Percentiles rank a stretch among this genome's conserved stretches.
Evolutionary conservation across 257 asterid species (phyloP).

Genomic region (Verbena officinalis): DNA sequence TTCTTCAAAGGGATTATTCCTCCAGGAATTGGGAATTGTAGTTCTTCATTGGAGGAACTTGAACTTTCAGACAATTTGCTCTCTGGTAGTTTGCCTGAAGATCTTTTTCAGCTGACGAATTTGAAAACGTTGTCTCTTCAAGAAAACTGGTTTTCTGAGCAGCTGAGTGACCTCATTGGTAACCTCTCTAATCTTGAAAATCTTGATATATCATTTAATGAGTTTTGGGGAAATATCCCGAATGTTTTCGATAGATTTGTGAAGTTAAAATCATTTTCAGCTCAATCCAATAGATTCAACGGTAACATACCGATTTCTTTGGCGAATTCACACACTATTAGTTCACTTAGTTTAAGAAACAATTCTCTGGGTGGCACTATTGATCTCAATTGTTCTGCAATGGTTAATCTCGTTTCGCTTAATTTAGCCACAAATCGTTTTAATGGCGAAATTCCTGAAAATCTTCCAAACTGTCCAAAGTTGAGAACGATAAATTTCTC

Average conservation of each 20-base stretch:
- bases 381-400: conserved; percentile 67
- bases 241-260: conserved; percentile 54
- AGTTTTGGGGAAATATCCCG: conserved; percentile 59
- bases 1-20: conserved; percentile 48
- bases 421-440: conserved; percentile 68
- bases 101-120: conserved; percentile 46
- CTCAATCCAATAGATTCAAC: conserved; percentile 61
- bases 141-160: conserved; percentile 60
- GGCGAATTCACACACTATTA: conserved; percentile 59
- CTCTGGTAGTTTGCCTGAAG: conserved; percentile 65
- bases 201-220: conserved; percentile 61
- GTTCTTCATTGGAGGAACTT: conserved; percentile 50
- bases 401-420: conserved; percentile 73
- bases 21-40: conserved; percentile 53
- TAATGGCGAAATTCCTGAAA: conserved; percentile 58
- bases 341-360: conserved; percentile 62
- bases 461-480: conserved; percentile 55
- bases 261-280: conserved; percentile 55
- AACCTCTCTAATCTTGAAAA: conserved; percentile 59
- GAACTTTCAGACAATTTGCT: conserved; percentile 49
- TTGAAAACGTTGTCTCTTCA: conserved; percentile 52
- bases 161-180: conserved; percentile 53
- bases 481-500: conserved; percentile 63
- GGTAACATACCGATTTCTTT: conserved; percentile 64
- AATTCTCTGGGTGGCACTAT: conserved; percentile 60